phyloP scores from a whole-genome alignment of 495 filamentous ascomycete genomes.

The Xylaria acuta region DNA sequence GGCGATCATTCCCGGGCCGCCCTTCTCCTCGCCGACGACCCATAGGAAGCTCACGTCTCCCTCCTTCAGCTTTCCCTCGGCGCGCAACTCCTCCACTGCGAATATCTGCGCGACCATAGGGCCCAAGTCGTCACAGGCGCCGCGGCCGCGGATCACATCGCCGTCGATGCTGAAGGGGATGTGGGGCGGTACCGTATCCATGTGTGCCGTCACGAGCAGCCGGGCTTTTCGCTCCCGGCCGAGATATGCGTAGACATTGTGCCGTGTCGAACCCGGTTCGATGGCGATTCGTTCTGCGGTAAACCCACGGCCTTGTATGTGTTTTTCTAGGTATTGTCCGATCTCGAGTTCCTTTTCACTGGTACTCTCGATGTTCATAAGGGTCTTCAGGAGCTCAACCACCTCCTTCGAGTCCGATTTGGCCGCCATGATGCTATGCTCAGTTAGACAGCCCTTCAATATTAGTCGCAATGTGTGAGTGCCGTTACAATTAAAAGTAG shows the following conservation, averaged over 20 bases:
- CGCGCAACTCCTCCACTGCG: conserved; percentile 62
- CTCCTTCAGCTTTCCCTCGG: conserved; percentile 38
- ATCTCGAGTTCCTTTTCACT: conserved; percentile 42
- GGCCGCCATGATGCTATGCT: conserved; percentile 9
- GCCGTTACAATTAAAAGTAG: not conserved
- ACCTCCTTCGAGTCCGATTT: conserved; percentile 28
- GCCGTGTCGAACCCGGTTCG: conserved; percentile 47
- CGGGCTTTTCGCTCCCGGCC: conserved; percentile 57
- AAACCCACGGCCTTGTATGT: conserved; percentile 36
- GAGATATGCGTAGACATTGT: conserved; percentile 73
- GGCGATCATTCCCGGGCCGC: conserved; percentile 71
- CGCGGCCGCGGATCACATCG: conserved; percentile 65
- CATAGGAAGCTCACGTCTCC: conserved; percentile 68
- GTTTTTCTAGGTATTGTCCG: conserved; percentile 34
- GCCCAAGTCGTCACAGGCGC: conserved; percentile 74
- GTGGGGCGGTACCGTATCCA: conserved; percentile 56
- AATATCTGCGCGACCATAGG: conserved; percentile 69
- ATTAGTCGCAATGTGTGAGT: not conserved
- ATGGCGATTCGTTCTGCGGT: conserved; percentile 44
- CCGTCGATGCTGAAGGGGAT: conserved; percentile 57
- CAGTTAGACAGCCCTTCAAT: too few species aligned
- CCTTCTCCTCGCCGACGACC: conserved; percentile 76
- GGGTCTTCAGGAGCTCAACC: conserved; percentile 31
- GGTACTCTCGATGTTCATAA: conserved; percentile 40
- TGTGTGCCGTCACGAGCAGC: conserved; percentile 66